Base-by-base conservation (phyloP, 371 early-diverging fungal genomes). In the Mucor irregularis region DNA sequence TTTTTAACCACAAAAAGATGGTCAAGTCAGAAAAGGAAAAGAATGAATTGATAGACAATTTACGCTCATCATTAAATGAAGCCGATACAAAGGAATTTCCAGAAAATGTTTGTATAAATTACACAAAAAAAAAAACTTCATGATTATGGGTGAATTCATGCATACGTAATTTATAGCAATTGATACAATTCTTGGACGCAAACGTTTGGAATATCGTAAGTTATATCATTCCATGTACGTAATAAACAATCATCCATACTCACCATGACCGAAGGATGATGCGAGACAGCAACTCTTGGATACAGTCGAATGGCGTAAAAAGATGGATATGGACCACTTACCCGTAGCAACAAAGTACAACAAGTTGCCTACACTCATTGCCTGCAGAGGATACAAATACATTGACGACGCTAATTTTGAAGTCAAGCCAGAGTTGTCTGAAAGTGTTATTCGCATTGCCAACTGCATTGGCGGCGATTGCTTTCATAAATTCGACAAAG, bases 401-500 rank as follows among this genome's bases (percentile, higher is more conserved):
- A 70, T 88, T 2, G 72, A 85, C 16, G 92, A 92, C 56, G 66
- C 77, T 24, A 88, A 91, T 61, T 68, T 87, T 34, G 73, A 69
- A 33, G 69, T 78, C 2, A 63, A 78, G 5, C 86, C 86, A 16
- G 79, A 75, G 29, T 64, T 87, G n/a, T 84, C 85, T 11, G 86
- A 86, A 19, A 74, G 77, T 44, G 79, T 81, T 19, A 67, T 85
- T 35, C 72, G 81, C 25, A 76, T 87, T 39, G 69, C 68, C 42
- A 77, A 68, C 46, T 83, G 74, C 60, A 79, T 87, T 62, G 93
- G 91, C 5, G 93, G 93, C 25, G 83, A 87, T 49, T 83, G 85
- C 70, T 86, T 86, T 48, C 93, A 93, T 75, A 91, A 91, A 61
- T 76, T 81, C 55, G 93, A 93, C 71, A 86, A 85, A 55, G 81